Evolutionary conservation across 176 grass and related monocot genomes (phyloP), one percentile per base, ranked within the genome.

Genomic region (Carex littledalei): DNA sequence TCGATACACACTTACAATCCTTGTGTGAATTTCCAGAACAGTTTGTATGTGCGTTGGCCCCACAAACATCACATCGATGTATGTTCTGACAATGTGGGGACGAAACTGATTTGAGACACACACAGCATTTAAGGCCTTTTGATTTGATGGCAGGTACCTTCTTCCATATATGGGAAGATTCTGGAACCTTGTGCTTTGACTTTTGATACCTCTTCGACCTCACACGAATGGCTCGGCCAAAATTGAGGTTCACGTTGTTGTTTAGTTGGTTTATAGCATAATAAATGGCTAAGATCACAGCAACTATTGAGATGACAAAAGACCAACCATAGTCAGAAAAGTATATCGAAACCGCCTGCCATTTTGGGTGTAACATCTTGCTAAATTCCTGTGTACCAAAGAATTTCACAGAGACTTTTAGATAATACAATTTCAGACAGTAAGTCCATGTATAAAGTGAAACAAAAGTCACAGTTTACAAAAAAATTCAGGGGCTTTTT

Each of bases 1-100:
- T 94, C 8, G 94, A 97, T 3, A 92, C 90, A 31, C 90, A 94
- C 80, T 97, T 97, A 86, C 94, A 97, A 58, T 97, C 94, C 75
- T 97, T 92, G 86, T 89, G 90, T 0, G 94, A 85, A 20, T 97
- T 94, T 11, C 88, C 86, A 13, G 92, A 97, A 87, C 94, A 97
- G 50, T 89, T 82, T 15, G 87, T 54, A 66, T 97, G 94, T 8
- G 94, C 92, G 5, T 82, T 82, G 22, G 90, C 94, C 6, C 94
- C 92, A 35, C 94, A 97, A 55, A 97, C 81, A 64, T 97, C 92
- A 9, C 94, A 97, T 15, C 84, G 78, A 21, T 92, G 90, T 14
- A 94, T 80, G 24, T 77, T 85, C 58, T 87, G 88, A 32, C 79
- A 52, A 10, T 86, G 88, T 59, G 88, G 90, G 2, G 90, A 32